These are phyloP conservation scores for Cordyceps tenuipes DNA, from an alignment of 2,329 filamentous ascomycete genomes.

Conservation along the genomic window DNA sequence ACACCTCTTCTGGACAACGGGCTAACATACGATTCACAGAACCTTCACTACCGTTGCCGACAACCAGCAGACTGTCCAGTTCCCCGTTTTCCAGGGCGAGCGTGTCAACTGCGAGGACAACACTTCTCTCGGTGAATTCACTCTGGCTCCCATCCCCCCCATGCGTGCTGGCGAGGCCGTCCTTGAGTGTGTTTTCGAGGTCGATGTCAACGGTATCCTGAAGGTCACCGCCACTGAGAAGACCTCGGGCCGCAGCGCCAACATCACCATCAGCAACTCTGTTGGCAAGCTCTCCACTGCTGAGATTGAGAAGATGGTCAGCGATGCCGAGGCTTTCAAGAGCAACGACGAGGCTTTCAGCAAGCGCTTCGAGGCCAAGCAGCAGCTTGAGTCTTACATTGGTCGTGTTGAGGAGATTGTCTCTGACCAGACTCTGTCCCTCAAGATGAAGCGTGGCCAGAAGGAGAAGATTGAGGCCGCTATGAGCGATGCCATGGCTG, in stretches of 20 bases:
- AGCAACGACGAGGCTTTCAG: slow-evolving; percentile 93
- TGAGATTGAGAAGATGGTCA: slow-evolving; percentile 98
- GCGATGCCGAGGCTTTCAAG: slow-evolving; percentile 98
- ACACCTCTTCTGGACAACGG: background rate
- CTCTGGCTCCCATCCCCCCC: slow-evolving; percentile 77
- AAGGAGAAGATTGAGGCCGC: slow-evolving; percentile 99
- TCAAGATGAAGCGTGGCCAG: slow-evolving; percentile 98
- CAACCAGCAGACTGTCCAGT: slow-evolving; percentile 74
- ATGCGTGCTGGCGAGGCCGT: slow-evolving; percentile 93
- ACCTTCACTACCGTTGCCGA: slow-evolving; percentile 84
- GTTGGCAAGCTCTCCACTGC: slow-evolving; percentile 91
- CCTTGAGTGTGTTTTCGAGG: slow-evolving; percentile 97
- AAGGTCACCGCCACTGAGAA: slow-evolving; percentile 99
- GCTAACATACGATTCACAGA: slow-evolving; percentile 14
- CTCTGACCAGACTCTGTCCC: slow-evolving; percentile 87
- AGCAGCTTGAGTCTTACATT: slow-evolving; percentile 99
- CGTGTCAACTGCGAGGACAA: slow-evolving; percentile 98
- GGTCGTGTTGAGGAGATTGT: slow-evolving; percentile 97
- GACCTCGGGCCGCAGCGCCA: slow-evolving; percentile 92
- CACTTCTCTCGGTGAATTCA: slow-evolving; percentile 96
- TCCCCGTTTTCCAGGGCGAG: slow-evolving; percentile 80
- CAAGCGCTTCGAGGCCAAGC: slow-evolving; percentile 98
- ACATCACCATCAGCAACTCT: slow-evolving; percentile 99
- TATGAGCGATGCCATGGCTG: slow-evolving; percentile 93
- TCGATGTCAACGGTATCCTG: slow-evolving; percentile 99